Evolutionary conservation across 805 yeast genomes (phyloP), one percentile per base, ranked within the genome.

Genomic region (Metschnikowia anglica): DNA sequence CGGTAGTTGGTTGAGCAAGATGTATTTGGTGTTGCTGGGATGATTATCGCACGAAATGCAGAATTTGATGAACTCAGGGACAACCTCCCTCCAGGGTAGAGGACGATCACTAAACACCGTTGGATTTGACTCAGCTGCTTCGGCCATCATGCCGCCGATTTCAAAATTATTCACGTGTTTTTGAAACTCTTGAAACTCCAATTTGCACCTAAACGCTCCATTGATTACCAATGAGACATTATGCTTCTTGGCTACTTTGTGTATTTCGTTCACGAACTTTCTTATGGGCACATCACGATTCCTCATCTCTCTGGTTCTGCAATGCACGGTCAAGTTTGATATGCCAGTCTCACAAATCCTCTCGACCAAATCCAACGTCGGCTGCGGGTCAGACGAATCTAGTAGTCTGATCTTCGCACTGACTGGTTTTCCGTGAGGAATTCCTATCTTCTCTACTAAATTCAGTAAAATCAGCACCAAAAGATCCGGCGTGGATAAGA

Each of bases 121-220:
- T 6, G 96, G 93, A 58, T 93, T 90, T 5, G 75, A 58, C 63
- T 93, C 98, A 0, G 97, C 98, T 23, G 81, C 80, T 24, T 88
- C 84, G 1, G 97, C 99, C 55, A 90, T 81, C 99, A 93, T 91
- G 5, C 88, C 90, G 3, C 98, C 96, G n/a, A 84, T 51, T 8
- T 56, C 65, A 39, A 77, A 77, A 1, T 74, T 73, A 0, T 82
- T 79, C 52, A 75, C 77, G n/a, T 63, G 59, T 8, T 63, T 52
- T 54, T 79, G 83, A 31, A 90, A 56, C 19, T 67, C 65, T 6
- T 53, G 47, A 47, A 75, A 79, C 42, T 90, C 93, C 3, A 55
- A 47, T 33, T 80, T 68, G 37, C 77, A 70, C 37, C 65, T 65
- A 3, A 93, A 65, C 17, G 78, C 88, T 5, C 99, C 99, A 60